Evolutionary conservation across 306 rosid genomes (phyloP), one percentile per base, ranked within the genome.

Genomic region (Cicer chorassanicum): DNA sequence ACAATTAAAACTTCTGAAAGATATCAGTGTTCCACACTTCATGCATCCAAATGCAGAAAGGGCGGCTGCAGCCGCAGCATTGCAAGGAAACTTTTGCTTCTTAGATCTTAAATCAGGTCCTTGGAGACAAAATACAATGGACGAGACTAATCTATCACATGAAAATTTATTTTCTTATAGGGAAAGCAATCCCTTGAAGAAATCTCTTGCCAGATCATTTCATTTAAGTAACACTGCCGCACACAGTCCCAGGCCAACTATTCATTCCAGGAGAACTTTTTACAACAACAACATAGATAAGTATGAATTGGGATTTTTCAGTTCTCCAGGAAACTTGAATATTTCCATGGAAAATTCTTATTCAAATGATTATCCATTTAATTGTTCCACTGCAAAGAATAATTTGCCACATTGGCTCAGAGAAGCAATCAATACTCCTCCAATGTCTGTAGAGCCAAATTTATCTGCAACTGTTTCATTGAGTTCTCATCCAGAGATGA

Each of bases 401-500:
- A 84, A 54, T 81, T 78, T 89, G 65, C 94, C 91, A 7, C 88
- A 76, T 70, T 87, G 94, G 94, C 90, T 87, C 39, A 84, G 84
- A 65, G 94, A 87, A 84, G 88, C 84, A 40, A 82, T 84, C 78
- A 48, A 10, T 10, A 8, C 88, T 73, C 66, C 85, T 63, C 15
- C 75, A 42, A 66, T 38, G 41, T 75, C 51, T 13, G 51, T 62
- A 12, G 79, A 41, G 40, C 77, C 76, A 43, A 80, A 70, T 65
- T 24, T 24, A 24, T 24, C 34, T 24, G 34, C 3, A 24, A 3
- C 70, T 24, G 34, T 24, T 43, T 3, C 34, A 24, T 24, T 24
- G 34, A 24, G 3, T 24, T 24, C 34, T 24, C 34, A 2, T 24
- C 34, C 34, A 24, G 34, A 24, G 34, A 24, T 24, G 34, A 24